Percentiles rank a stretch among this genome's conserved stretches.
phyloP scores from a whole-genome alignment of 495 filamentous ascomycete genomes.

The Aspergillus asperescens region DNA sequence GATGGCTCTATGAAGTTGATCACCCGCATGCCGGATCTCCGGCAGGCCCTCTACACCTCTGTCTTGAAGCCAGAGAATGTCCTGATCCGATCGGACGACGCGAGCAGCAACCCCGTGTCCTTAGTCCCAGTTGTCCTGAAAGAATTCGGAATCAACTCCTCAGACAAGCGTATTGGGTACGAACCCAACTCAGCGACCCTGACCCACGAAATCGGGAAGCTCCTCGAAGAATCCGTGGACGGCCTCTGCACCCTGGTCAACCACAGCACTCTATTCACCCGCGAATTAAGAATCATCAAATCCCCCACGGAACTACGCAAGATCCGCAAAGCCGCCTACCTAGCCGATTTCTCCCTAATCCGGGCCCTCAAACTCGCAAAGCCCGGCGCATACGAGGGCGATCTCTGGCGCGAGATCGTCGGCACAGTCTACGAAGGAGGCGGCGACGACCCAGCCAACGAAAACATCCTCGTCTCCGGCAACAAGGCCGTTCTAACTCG shows the following conservation, averaged over 20 bases:
- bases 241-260: constrained; percentile 20
- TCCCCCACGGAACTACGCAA: constrained; percentile 22
- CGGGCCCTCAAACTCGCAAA: constrained; percentile 22
- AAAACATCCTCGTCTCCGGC: constrained; percentile 26
- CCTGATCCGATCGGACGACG: constrained; percentile 23
- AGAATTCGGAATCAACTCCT: constrained; percentile 18
- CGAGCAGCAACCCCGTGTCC: constrained; percentile 21
- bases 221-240: constrained; percentile 14
- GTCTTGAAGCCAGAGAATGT: constrained; percentile 18
- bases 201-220: constrained; percentile 17
- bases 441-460: constrained; percentile 24
- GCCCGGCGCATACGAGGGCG: constrained; percentile 23
- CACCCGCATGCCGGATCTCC: constrained; percentile 22
- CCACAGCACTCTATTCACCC: constrained; percentile 19
- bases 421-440: constrained; percentile 23
- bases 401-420: constrained; percentile 22
- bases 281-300: constrained; percentile 23
- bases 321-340: constrained; percentile 24
- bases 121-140: constrained; percentile 19
- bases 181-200: constrained; percentile 21
- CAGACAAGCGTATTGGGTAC: constrained; percentile 21
- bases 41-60: constrained; percentile 24
- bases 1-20: constrained; percentile 23
- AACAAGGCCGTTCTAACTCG: constrained; percentile 26
- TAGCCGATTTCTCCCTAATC: constrained; percentile 22